phyloP scores from a whole-genome alignment of 345 rosid genomes.

The Ceriops tagal region DNA sequence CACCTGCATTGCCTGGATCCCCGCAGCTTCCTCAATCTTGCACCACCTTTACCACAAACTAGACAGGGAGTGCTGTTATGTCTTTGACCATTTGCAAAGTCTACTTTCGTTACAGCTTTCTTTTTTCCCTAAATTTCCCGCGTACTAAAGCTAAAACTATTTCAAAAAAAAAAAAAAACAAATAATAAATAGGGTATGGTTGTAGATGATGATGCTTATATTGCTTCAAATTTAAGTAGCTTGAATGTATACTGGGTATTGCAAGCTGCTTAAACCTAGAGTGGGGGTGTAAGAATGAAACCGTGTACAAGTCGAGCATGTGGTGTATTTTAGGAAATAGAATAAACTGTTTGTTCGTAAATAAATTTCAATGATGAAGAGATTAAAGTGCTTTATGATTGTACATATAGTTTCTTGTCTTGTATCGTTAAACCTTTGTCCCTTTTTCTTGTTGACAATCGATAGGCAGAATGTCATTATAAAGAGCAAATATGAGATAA shows the following conservation, averaged over 20 bases:
- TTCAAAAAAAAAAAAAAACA: neutral
- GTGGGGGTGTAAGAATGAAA: slow-evolving; percentile 18
- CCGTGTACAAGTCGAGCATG: slow-evolving; percentile 4
- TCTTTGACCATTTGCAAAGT: neutral
- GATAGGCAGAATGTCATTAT: too few relatives aligned
- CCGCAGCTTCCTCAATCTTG: slow-evolving; percentile 90
- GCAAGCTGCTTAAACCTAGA: slow-evolving; percentile 18
- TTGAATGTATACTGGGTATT: neutral
- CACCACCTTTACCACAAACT: slow-evolving; percentile 82
- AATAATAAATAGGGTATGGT: neutral
- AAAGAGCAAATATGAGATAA: too few relatives aligned
- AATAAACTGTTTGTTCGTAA: neutral
- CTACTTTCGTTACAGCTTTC: neutral
- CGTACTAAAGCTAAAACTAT: neutral
- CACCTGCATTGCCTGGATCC: slow-evolving; percentile 45
- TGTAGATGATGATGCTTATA: neutral
- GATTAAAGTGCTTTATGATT: too few relatives aligned
- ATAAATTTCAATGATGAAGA: neutral
- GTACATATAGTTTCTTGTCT: too few relatives aligned
- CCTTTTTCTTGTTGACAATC: too few relatives aligned
- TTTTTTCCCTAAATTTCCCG: neutral
- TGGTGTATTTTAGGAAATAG: slow-evolving; percentile 8
- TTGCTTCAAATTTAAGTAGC: slow-evolving; percentile 1
- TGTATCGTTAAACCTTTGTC: too few relatives aligned
- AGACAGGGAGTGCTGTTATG: neutral